These are phyloP conservation scores for Trichoderma arundinaceum DNA, from an alignment of 2,329 filamentous ascomycete species.

Conservation along the genomic window DNA sequence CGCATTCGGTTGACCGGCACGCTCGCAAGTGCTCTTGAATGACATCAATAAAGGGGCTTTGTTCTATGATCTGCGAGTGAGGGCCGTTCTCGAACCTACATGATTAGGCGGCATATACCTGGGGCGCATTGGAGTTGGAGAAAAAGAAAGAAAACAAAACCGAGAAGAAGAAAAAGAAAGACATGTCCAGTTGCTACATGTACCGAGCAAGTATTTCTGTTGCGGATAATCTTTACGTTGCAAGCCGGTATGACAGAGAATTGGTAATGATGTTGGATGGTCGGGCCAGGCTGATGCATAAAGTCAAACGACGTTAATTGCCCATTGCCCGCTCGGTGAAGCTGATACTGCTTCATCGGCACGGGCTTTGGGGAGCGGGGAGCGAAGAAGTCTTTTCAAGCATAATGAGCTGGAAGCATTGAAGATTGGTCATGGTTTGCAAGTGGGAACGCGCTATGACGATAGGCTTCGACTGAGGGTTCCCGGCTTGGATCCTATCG, in stretches of 20 bases:
- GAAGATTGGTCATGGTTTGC: not conserved
- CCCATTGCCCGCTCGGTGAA: not conserved
- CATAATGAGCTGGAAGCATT: not conserved
- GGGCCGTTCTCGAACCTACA: not conserved
- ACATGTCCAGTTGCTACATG: not conserved
- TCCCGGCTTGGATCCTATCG: not conserved
- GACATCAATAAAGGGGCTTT: not conserved
- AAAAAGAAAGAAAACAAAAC: not conserved
- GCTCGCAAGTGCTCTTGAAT: not conserved
- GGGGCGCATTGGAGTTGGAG: slow-evolving; percentile 23
- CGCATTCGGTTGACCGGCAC: not conserved
- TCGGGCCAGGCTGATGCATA: not conserved
- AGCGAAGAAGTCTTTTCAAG: not conserved
- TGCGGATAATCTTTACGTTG: not conserved
- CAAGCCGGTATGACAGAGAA: not conserved
- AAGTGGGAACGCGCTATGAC: not conserved
- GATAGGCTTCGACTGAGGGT: not conserved
- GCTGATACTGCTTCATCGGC: not conserved
- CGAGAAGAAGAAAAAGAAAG: not conserved
- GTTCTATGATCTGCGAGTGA: not conserved
- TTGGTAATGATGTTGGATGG: not conserved
- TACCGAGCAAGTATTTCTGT: not conserved
- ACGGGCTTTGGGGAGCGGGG: not conserved
- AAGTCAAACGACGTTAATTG: not conserved
- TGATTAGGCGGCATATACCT: not conserved